Conservation (phyloP, 208 protist genomes). For the Giardia muris region DNA sequence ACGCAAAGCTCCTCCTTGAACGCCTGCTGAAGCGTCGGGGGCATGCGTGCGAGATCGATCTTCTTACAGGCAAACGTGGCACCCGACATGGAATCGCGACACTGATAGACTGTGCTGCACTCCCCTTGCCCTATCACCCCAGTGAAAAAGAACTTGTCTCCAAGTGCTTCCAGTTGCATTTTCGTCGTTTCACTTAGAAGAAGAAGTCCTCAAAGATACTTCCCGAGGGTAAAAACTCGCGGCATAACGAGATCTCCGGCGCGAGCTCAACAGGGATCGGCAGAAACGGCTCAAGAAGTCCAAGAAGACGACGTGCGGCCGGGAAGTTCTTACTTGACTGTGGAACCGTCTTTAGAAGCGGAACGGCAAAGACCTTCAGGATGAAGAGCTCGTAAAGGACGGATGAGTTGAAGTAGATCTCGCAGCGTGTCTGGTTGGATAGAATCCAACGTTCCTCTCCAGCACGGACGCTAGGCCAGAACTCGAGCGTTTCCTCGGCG, state of each 20-base stretch:
- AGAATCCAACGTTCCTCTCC: slow-evolving; percentile 45
- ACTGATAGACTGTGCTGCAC: not conserved
- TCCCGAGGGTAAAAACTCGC: slow-evolving; percentile 14
- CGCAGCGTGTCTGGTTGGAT: slow-evolving; percentile 35
- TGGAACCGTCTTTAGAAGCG: slow-evolving; percentile 26
- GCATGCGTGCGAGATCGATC: not conserved
- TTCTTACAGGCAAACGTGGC: not conserved
- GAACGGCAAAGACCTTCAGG: slow-evolving; percentile 35
- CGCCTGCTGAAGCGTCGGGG: not conserved
- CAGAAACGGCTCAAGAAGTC: slow-evolving; percentile 4
- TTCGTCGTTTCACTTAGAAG: not conserved
- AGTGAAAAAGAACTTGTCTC: not conserved
- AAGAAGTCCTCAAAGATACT: slow-evolving; percentile 20
- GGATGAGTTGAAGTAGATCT: slow-evolving; percentile 43
- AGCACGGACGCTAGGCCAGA: slow-evolving; percentile 33
- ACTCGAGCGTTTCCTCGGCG: slow-evolving; percentile 35
- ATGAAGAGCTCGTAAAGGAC: slow-evolving; percentile 41
- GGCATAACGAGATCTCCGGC: not conserved
- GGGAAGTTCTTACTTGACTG: not conserved
- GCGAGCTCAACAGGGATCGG: slow-evolving; percentile 2
- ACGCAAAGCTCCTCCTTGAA: not conserved
- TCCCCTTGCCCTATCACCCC: not conserved
- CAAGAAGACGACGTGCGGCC: not conserved
- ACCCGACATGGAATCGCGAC: not conserved
- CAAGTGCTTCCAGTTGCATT: not conserved